Evolutionary conservation across 2,329 filamentous ascomycete genomes (phyloP), one percentile per base, ranked within the genome.

Genomic region (Elsinoe necatrix): DNA sequence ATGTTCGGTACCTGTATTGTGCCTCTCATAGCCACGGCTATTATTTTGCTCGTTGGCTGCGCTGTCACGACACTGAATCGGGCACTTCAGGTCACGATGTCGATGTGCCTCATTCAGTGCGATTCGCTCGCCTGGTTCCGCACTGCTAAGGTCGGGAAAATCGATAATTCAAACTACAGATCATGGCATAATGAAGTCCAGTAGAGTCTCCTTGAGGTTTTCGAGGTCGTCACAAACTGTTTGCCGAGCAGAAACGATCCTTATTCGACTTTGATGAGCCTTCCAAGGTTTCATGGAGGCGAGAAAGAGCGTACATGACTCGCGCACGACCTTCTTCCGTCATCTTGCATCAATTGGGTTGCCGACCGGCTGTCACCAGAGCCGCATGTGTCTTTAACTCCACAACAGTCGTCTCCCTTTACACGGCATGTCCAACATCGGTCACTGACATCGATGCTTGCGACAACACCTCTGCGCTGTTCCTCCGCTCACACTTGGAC

Each of bases 1-100:
- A 88, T 84, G 39, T 78, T 41, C 4, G 64, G 64, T 16, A 61
- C n/a, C 4, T 21, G 37, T 6, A 42, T n/a, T 7, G 20, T 11
- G 42, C 29, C 14, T 42, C 20, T 2, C 9, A 18, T 16, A 29
- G 27, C 9, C 50, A 39, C 39, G 3, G 23, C 23, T 29, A 6
- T 11, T 3, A 16, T 37, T 6, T 52, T 21, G 14, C 27, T 29
- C 27, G n/a, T n/a, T n/a, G n/a, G n/a, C n/a, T n/a, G n/a, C n/a
- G n/a, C n/a, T n/a, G n/a, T n/a, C n/a, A n/a, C n/a, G n/a, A n/a
- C n/a, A n/a, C n/a, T n/a, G n/a, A n/a, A n/a, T n/a, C n/a, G n/a
- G n/a, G 27, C 27, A 29, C 4, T 4, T 9, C 27, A 29, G 27
- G 27, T 29, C 27, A 29, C 27, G 27, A 4, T 29, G 4, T 29